A percentile compares a stretch with the other conserved stretches of the same genome.
These are phyloP conservation scores for Grifola frondosa DNA, from an alignment of 1,284 basidiomycete genomes.

Conservation along the genomic window DNA sequence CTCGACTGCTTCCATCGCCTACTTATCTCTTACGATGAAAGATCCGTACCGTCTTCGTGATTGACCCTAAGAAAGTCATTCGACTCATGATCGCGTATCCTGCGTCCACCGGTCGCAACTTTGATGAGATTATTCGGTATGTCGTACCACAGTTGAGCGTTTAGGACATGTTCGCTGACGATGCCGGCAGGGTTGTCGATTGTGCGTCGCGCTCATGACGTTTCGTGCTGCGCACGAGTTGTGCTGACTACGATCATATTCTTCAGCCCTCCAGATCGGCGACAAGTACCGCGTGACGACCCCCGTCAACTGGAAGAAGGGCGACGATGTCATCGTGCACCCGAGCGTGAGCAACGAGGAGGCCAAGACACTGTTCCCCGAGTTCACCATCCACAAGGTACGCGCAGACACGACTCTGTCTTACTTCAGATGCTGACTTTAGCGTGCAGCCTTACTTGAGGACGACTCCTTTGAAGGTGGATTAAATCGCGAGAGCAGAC, in stretches of 20 bases:
- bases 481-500: conserved; percentile 33
- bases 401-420: conserved; percentile 9
- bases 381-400: conserved; percentile 69
- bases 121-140: conserved; percentile 85
- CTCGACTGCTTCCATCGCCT: background rate
- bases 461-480: conserved; percentile 64
- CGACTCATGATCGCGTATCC: conserved; percentile 91
- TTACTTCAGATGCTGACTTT: conserved; percentile 3
- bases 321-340: conserved; percentile 94
- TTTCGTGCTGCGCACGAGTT: background rate
- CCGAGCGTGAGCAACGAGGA: conserved; percentile 85
- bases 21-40: conserved; percentile 37
- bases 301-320: conserved; percentile 93
- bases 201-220: conserved; percentile 37
- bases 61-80: conserved; percentile 91
- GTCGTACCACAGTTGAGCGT: conserved; percentile 12
- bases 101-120: conserved; percentile 81
- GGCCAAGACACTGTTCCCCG: conserved; percentile 85
- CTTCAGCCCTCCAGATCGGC: conserved; percentile 81
- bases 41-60: conserved; percentile 94
- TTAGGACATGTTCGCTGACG: conserved; percentile 10
- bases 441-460: conserved; percentile 66
- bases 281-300: conserved; percentile 88
- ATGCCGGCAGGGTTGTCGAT: conserved; percentile 56
- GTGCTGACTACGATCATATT: conserved; percentile 6